Percentiles rank a stretch among this genome's conserved stretches.
phyloP scores from a whole-genome alignment of 345 rosid genomes.

The Acer campestre region DNA sequence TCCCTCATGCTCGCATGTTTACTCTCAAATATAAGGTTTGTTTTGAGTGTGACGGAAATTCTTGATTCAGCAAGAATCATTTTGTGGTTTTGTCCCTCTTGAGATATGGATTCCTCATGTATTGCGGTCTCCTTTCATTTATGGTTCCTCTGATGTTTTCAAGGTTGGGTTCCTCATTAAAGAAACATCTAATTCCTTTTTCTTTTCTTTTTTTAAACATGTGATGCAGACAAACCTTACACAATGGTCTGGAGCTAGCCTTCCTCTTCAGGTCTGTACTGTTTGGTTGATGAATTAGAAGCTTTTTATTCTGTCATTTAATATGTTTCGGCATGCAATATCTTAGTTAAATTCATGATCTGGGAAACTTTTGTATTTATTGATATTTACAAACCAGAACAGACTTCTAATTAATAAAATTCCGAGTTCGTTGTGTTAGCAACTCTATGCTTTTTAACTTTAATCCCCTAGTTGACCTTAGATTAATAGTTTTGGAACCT shows the following conservation, averaged over 20 bases:
- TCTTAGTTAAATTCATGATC: neutral
- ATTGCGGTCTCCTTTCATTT: neutral
- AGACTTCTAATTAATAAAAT: neutral
- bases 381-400: neutral
- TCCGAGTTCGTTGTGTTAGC: neutral
- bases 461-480: neutral
- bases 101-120: constrained; percentile 5
- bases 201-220: constrained; percentile 14
- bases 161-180: constrained; percentile 12
- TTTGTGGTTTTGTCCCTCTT: neutral
- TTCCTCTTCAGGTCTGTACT: constrained; percentile 87
- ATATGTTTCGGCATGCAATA: neutral
- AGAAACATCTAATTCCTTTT: neutral
- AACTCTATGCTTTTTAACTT: neutral
- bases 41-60: constrained; percentile 21
- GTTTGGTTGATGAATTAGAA: neutral
- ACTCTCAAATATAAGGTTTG: constrained; percentile 92
- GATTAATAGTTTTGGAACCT: neutral
- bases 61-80: constrained; percentile 10
- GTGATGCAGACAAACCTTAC: constrained; percentile 87
- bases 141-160: constrained; percentile 10
- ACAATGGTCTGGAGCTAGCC: constrained; percentile 93
- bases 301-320: neutral
- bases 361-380: neutral
- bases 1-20: constrained; percentile 87